Base-by-base conservation (phyloP, 306 rosid genomes). In the Dryas alaskensis region DNA sequence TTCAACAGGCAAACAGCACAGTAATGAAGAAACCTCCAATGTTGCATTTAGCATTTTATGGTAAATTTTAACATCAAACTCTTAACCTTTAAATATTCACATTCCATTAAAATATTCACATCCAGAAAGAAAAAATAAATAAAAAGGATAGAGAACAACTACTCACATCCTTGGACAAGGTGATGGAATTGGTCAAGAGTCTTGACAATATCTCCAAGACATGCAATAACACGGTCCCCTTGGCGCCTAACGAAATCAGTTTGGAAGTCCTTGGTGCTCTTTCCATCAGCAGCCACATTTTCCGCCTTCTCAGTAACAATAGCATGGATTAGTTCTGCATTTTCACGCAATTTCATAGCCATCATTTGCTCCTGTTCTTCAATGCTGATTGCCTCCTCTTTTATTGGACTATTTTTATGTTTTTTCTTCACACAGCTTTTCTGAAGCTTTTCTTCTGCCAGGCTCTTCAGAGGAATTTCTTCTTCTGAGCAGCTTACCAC, bases 211-310 rank as follows among this genome's bases (percentile, higher is more conserved):
- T 78, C 81, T 51, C 74, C 83, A 8, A 86, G 84, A 57, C 85
- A 83, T 46, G 70, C 66, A 48, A 86, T 86, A 45, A 86, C 83
- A 81, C 65, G 80, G 53, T 76, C 83, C 45, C 87, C 89, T 65
- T 78, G 85, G 60, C 58, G 14, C 19, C 85, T 82, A 46, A 69
- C 74, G 31, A 71, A 76, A 49, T 74, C 79, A 48, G 51, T 67
- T 57, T 25, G 80, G 40, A 51, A 42, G 14, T 68, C 81, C 22
- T 74, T 73, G 7, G 42, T 50, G 76, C 53, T 65, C 67, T 72
- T 79, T 60, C 7, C 64, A 25, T 67, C 79, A 8, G 65, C 43
- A 54, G 69, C 67, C 48, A 60, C 70, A 63, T 49, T 50, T 12
- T 62, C 75, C 9, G 69, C 67, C 48, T 55, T 82, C 82, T 78